Percentiles rank a stretch among this genome's conserved stretches.
phyloP scores from a whole-genome alignment of 371 early-diverging fungal species.

The Mucor irregularis region DNA sequence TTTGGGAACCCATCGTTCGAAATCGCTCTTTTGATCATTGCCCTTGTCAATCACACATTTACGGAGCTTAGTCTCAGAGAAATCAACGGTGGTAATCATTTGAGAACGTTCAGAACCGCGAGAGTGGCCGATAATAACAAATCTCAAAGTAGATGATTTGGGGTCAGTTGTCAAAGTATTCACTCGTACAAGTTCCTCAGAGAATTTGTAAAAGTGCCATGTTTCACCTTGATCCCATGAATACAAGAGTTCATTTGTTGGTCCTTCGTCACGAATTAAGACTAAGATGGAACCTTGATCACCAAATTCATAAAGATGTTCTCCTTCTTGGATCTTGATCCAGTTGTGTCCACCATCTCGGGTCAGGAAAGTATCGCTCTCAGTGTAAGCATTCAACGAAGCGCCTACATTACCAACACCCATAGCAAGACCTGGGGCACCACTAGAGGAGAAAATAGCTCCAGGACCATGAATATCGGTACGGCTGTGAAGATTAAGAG shows the following conservation, averaged over 20 bases:
- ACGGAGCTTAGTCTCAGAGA: constrained; percentile 32
- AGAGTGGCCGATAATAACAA: constrained; percentile 54
- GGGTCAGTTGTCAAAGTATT: constrained; percentile 61
- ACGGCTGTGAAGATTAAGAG: constrained; percentile 76
- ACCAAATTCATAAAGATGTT: constrained; percentile 75
- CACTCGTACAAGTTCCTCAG: constrained; percentile 46
- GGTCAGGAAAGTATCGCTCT: constrained; percentile 77
- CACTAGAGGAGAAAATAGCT: constrained; percentile 66
- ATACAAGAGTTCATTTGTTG: constrained; percentile 71
- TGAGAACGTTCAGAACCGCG: constrained; percentile 26
- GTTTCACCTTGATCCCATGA: constrained; percentile 70
- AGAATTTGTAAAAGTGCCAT: constrained; percentile 59
- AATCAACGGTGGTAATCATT: constrained; percentile 47
- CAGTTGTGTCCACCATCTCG: constrained; percentile 84
- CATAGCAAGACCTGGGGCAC: constrained; percentile 86
- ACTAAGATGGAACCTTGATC: constrained; percentile 80
- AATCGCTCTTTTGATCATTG: constrained; percentile 66
- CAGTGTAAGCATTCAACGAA: constrained; percentile 56
- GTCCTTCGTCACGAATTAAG: constrained; percentile 66
- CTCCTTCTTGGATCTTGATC: constrained; percentile 60
- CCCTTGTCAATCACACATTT: constrained; percentile 55
- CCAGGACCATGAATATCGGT: constrained; percentile 67
- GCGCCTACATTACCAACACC: constrained; percentile 90
- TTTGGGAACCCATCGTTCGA: constrained; percentile 76
- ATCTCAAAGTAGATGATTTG: constrained; percentile 55